Evolutionary conservation across 2,329 filamentous ascomycete genomes (phyloP).

Genomic region (Cytospora leucostoma): DNA sequence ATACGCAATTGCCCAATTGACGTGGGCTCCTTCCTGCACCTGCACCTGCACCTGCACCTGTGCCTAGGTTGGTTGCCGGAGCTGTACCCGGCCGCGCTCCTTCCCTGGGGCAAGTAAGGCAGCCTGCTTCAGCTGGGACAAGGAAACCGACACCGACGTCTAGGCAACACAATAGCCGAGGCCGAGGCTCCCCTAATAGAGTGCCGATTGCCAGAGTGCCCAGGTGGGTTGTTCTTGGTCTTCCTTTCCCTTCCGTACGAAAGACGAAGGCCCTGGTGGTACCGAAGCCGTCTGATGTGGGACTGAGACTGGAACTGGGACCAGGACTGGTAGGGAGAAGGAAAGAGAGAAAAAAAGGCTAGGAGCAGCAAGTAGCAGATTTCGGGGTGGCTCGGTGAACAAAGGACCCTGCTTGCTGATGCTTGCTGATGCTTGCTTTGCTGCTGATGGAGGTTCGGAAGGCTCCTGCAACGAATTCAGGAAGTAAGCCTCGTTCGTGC

Average conservation of each 20-base stretch:
- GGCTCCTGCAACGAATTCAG: conserved; percentile 19
- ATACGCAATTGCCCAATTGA: conserved; percentile 18
- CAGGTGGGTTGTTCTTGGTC: too few species aligned
- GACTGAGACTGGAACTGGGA: conserved; percentile 2
- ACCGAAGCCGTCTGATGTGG: conserved; percentile 21
- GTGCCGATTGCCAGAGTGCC: not conserved
- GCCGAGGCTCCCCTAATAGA: conserved; percentile 8
- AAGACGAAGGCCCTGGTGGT: conserved; percentile 21
- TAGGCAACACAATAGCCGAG: conserved; percentile 19
- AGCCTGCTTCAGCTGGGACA: not conserved
- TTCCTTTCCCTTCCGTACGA: conserved; percentile 18
- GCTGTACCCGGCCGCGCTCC: conserved; percentile 8
- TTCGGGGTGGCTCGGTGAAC: conserved; percentile 20
- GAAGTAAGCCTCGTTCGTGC: conserved; percentile 23
- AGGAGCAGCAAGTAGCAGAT: conserved; percentile 23
- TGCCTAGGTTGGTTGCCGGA: conserved; percentile 3
- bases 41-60: too few species aligned
- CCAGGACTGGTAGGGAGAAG: too few species aligned
- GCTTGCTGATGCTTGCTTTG: not conserved
- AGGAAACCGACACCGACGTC: conserved; percentile 12
- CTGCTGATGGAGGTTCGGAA: conserved; percentile 23
- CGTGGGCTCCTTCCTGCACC: conserved; percentile 6
- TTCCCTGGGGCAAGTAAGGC: not conserved
- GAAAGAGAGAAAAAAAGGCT: conserved; percentile 2
- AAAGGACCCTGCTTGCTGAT: conserved; percentile 7